These are phyloP conservation scores for Fusarium incarnatum DNA, from an alignment of 2,329 filamentous ascomycete genomes.

Conservation along the genomic window DNA sequence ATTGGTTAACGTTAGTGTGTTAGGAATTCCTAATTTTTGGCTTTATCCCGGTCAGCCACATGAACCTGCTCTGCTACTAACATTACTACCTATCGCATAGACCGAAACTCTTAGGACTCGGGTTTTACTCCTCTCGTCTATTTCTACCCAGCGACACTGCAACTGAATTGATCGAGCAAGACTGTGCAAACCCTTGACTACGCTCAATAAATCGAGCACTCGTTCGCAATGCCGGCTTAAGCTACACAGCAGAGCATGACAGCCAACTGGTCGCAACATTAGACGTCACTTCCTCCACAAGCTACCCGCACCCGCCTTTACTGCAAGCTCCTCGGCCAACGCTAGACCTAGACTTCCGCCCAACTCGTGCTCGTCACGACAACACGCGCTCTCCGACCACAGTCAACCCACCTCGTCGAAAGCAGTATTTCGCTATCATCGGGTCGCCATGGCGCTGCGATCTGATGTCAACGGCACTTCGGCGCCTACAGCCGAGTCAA, in stretches of 20 bases:
- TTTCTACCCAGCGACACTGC: neutral
- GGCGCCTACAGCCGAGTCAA: slow-evolving; percentile 43
- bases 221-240: slow-evolving; percentile 44
- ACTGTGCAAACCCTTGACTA: neutral
- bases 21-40: slow-evolving; percentile 45
- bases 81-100: neutral
- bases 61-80: neutral
- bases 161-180: slow-evolving; percentile 3
- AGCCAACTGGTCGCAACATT: slow-evolving; percentile 41
- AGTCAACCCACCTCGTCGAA: slow-evolving; percentile 28
- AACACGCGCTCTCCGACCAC: slow-evolving; percentile 40
- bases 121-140: slow-evolving; percentile 27
- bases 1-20: slow-evolving; percentile 2
- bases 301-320: slow-evolving; percentile 31
- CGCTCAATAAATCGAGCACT: slow-evolving; percentile 27
- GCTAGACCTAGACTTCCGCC: slow-evolving; percentile 40
- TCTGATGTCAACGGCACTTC: slow-evolving; percentile 50
- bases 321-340: slow-evolving; percentile 43
- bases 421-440: slow-evolving; percentile 39
- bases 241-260: slow-evolving; percentile 42
- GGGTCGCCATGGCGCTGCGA: slow-evolving; percentile 50
- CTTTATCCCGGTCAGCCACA: slow-evolving; percentile 44
- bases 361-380: slow-evolving; percentile 38
- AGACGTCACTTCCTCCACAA: slow-evolving; percentile 47
- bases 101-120: slow-evolving; percentile 32